phyloP scores from a whole-genome alignment of 2,329 filamentous ascomycete genomes.

The Pseudogymnoascus sp. region DNA sequence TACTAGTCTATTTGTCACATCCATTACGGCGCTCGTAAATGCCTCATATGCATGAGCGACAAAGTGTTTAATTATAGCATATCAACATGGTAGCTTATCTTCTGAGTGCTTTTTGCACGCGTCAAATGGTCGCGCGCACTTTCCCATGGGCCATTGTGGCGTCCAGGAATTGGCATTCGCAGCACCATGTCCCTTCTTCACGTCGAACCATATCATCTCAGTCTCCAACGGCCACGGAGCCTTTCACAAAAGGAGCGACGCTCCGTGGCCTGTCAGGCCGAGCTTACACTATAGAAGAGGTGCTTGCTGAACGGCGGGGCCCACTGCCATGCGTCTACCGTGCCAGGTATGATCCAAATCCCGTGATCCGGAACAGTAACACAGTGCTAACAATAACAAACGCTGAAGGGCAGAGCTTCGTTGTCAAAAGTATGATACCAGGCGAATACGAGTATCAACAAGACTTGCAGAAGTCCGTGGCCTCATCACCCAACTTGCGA shows the following conservation, averaged over 20 bases:
- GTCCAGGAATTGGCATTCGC: not conserved
- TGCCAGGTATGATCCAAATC: not conserved
- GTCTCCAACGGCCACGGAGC: not conserved
- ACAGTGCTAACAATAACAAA: slow-evolving; percentile 12
- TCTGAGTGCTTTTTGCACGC: not conserved
- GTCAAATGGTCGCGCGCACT: not conserved
- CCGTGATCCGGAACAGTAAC: not conserved
- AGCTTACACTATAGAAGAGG: not conserved
- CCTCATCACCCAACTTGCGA: slow-evolving; percentile 23
- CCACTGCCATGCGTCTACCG: not conserved
- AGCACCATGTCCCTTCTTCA: not conserved
- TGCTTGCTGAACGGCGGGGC: not conserved
- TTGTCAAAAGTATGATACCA: slow-evolving; percentile 24
- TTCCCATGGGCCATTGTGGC: not conserved
- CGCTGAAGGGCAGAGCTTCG: slow-evolving; percentile 11
- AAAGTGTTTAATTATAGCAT: not conserved
- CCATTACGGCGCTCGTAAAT: not conserved
- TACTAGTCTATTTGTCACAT: not conserved
- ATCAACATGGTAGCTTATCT: not conserved
- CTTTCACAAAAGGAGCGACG: not conserved
- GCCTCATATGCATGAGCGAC: not conserved
- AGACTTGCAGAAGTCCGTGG: slow-evolving; percentile 21
- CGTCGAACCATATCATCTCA: not conserved
- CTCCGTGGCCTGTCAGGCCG: not conserved
- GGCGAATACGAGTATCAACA: slow-evolving; percentile 28